Conservation (phyloP, 2,329 filamentous ascomycete species). For the Colletotrichum sp. region DNA sequence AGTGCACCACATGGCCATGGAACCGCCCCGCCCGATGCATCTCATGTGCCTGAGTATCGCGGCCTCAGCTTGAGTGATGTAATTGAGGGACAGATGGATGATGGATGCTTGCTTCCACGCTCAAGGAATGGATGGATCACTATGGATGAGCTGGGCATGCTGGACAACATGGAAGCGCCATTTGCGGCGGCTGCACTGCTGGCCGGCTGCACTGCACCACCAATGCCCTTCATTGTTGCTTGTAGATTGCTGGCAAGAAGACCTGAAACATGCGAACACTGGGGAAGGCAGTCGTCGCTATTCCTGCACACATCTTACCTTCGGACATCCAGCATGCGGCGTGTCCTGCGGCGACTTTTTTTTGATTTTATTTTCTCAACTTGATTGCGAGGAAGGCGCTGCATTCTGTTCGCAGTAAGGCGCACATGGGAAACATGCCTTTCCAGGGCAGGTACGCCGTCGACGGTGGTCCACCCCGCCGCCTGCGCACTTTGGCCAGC, state of each 20-base stretch:
- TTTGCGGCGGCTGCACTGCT: background rate
- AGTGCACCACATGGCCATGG: background rate
- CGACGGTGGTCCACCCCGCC: slow-evolving; percentile 1
- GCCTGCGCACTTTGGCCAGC: background rate
- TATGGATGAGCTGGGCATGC: background rate
- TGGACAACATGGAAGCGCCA: background rate
- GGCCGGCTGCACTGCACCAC: background rate
- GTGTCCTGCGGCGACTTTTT: background rate
- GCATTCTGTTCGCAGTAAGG: background rate
- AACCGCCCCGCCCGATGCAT: background rate
- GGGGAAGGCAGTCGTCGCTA: slow-evolving; percentile 2
- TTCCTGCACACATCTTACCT: background rate
- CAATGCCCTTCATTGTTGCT: slow-evolving; percentile 6
- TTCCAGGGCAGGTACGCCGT: slow-evolving; percentile 3
- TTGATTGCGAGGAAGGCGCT: background rate
- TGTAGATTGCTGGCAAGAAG: slow-evolving; percentile 10
- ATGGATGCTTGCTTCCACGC: background rate
- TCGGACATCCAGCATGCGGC: background rate
- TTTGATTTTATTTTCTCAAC: background rate
- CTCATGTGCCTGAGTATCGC: background rate
- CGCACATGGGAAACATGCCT: background rate
- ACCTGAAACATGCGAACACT: slow-evolving; percentile 13
- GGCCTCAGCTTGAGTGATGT: slow-evolving; percentile 1
- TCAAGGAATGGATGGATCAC: background rate
- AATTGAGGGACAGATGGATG: background rate